Percentiles rank a stretch among this genome's conserved stretches.
Evolutionary conservation across 2,329 filamentous ascomycete species (phyloP).

Genomic region (Trichoderma polysporum): DNA sequence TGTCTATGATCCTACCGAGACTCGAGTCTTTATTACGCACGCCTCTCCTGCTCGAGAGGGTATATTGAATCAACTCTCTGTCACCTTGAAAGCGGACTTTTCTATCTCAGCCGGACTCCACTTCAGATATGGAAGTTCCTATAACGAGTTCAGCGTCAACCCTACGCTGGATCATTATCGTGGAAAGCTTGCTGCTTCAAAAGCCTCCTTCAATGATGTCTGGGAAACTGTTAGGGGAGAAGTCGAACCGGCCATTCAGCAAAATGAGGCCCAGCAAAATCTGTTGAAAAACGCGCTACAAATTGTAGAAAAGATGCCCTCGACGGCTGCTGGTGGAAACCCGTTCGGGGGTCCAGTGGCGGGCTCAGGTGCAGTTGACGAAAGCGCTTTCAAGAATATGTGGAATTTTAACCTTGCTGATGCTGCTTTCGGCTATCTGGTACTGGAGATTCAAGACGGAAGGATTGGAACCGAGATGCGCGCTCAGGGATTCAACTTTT

Average conservation of each 20-base stretch:
- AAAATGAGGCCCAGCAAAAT: conserved; percentile 92
- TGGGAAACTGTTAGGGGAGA: conserved; percentile 98
- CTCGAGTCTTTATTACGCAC: conserved; percentile 93
- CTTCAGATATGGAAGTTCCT: conserved; percentile 98
- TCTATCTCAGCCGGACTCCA: conserved; percentile 96
- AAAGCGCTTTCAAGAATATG: conserved; percentile 99
- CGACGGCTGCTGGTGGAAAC: conserved; percentile 90
- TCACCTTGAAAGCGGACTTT: conserved; percentile 96
- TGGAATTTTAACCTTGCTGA: conserved; percentile 99
- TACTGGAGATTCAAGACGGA: conserved; percentile 91
- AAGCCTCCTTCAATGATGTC: conserved; percentile 97
- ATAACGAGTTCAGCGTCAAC: conserved; percentile 99
- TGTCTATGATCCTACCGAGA: conserved; percentile 97
- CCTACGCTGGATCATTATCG: conserved; percentile 97
- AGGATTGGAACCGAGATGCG: conserved; percentile 98
- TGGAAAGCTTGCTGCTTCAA: conserved; percentile 95
- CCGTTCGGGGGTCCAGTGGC: conserved; percentile 87
- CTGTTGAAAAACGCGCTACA: conserved; percentile 87
- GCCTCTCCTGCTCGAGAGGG: conserved; percentile 95
- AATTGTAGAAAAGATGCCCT: conserved; percentile 97
- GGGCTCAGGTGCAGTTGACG: conserved; percentile 80
- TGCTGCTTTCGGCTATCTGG: conserved; percentile 93
- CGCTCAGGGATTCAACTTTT: conserved; percentile 98
- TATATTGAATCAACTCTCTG: conserved; percentile 94
- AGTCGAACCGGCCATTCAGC: conserved; percentile 88